Evolutionary conservation across 2,329 filamentous ascomycete species (phyloP).

Genomic region (Aspergillus vadensis): DNA sequence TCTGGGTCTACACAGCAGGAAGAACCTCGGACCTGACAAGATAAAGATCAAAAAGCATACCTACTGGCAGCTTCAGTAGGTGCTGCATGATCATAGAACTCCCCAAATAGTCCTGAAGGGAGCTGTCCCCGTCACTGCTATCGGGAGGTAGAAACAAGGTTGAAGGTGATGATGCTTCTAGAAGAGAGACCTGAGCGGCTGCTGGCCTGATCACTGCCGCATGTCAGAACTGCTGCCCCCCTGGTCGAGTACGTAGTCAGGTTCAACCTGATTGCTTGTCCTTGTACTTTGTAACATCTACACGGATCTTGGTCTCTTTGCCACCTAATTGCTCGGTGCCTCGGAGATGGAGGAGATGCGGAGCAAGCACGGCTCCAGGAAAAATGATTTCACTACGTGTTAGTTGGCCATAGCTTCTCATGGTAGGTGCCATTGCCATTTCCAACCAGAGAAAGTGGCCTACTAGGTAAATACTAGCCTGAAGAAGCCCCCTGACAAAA

Average conservation of each 20-base stretch:
- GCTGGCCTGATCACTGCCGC: not conserved
- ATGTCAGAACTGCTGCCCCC: constrained; percentile 8
- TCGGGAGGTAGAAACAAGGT: not conserved
- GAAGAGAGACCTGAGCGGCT: constrained; percentile 13
- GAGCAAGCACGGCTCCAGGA: not conserved
- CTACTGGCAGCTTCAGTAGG: not conserved
- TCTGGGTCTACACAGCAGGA: not conserved
- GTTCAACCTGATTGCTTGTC: not conserved
- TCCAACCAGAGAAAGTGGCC: not conserved
- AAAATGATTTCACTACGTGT: not conserved
- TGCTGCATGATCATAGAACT: not conserved
- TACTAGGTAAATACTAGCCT: not conserved
- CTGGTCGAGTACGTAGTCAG: not conserved
- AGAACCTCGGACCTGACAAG: not conserved
- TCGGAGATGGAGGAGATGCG: not conserved
- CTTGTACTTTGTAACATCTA: not conserved
- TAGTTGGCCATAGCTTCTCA: not conserved
- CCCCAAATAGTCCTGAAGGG: not conserved
- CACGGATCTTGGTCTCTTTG: not conserved
- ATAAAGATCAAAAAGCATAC: not conserved
- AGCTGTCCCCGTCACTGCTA: not conserved
- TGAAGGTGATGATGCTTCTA: constrained; percentile 19
- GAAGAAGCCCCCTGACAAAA: too few relatives aligned
- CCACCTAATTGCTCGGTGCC: not conserved
- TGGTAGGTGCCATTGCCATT: not conserved